Percentiles rank a stretch among this genome's conserved stretches.
These are phyloP conservation scores for Eucalyptus dawsonii DNA, from an alignment of 345 rosid species.

Conservation along the genomic window DNA sequence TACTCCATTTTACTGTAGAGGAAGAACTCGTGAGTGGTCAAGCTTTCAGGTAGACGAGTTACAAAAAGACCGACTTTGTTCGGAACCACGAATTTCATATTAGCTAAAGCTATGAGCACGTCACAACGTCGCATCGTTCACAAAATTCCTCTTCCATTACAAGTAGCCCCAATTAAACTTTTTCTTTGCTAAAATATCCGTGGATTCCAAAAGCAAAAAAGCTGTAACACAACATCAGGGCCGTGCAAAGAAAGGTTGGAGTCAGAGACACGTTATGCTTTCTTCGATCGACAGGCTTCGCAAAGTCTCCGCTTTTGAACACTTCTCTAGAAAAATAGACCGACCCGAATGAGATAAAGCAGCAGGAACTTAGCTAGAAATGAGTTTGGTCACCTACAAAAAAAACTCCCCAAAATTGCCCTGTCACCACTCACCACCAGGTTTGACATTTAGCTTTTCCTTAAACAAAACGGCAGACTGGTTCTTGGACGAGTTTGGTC, in stretches of 20 bases:
- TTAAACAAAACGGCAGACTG: neutral
- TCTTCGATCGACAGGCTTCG: neutral
- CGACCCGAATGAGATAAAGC: neutral
- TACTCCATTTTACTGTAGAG: neutral
- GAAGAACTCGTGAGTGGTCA: neutral
- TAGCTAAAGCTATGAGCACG: neutral
- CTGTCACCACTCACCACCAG: neutral
- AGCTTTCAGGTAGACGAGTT: neutral
- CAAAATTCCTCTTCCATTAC: neutral
- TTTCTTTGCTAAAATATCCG: neutral
- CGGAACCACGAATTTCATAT: neutral
- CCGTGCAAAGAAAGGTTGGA: neutral
- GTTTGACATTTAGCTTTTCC: neutral
- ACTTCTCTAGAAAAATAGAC: neutral
- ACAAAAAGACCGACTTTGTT: neutral
- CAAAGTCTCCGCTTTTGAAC: neutral
- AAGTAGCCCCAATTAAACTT: neutral
- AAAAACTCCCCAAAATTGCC: neutral
- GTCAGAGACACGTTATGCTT: slow-evolving; percentile 18
- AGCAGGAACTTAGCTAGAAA: neutral
- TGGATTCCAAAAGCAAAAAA: neutral
- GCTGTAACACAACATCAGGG: neutral
- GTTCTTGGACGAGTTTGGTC: slow-evolving; percentile 24
- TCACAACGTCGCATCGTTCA: neutral
- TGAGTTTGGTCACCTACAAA: slow-evolving; percentile 20